phyloP scores from a whole-genome alignment of 306 rosid species.

The Parietaria judaica region DNA sequence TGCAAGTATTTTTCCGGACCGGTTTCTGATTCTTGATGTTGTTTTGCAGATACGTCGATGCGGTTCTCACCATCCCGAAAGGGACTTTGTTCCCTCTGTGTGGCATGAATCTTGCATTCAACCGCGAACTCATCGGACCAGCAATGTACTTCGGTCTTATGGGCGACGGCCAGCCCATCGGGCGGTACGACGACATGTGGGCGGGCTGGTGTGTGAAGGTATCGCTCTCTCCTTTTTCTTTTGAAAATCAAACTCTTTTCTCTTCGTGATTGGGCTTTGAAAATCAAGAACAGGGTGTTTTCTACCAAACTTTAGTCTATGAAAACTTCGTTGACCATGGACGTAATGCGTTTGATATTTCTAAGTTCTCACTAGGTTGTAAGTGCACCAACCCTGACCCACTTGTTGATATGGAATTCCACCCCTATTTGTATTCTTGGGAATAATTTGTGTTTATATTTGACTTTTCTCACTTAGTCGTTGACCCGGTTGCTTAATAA shows the following conservation, averaged over 20 bases:
- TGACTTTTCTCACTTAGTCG: not conserved
- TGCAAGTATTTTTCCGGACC: not conserved
- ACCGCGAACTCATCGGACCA: constrained; percentile 82
- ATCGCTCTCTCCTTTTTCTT: not conserved
- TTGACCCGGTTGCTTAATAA: not conserved
- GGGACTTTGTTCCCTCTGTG: constrained; percentile 88
- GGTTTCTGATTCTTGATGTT: not conserved
- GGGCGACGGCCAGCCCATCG: constrained; percentile 96
- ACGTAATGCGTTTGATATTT: not conserved
- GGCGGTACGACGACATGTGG: constrained; percentile 93
- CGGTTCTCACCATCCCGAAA: constrained; percentile 74
- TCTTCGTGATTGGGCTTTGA: not conserved
- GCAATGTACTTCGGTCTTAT: constrained; percentile 95
- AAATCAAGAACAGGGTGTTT: not conserved
- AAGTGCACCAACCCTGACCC: not conserved
- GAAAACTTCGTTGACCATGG: no score
- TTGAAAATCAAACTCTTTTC: not conserved
- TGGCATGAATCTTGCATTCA: constrained; percentile 78
- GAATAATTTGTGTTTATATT: not conserved
- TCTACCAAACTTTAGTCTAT: not conserved
- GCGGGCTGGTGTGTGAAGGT: constrained; percentile 97
- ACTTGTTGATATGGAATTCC: not conserved
- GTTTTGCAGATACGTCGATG: constrained; percentile 66
- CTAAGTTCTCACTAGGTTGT: not conserved
- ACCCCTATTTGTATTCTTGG: not conserved